Percentiles rank a stretch among this genome's conserved stretches.
These are phyloP conservation scores for Claviceps purpurea DNA, from an alignment of 2,329 filamentous ascomycete genomes.

Conservation along the genomic window DNA sequence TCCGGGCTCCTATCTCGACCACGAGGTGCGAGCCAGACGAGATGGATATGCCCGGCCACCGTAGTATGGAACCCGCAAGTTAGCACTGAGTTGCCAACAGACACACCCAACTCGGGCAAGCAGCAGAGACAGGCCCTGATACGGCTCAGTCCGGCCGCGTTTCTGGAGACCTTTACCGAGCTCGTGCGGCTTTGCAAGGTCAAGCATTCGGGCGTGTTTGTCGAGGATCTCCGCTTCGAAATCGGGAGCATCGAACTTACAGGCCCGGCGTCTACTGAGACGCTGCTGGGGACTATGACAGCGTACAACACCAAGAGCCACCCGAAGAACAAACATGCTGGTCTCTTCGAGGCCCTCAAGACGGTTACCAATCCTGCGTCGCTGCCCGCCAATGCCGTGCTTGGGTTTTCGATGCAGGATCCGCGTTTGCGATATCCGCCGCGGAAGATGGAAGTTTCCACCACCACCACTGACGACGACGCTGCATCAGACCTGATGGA, in stretches of 20 bases:
- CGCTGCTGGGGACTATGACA: conserved; percentile 55
- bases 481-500: conserved; percentile 36
- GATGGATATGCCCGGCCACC: conserved; percentile 57
- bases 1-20: conserved; percentile 38
- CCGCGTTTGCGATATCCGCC: conserved; percentile 71
- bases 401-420: conserved; percentile 64
- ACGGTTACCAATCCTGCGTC: conserved; percentile 55
- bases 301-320: conserved; percentile 26
- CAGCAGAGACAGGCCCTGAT: conserved; percentile 43
- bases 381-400: conserved; percentile 54
- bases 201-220: conserved; percentile 45
- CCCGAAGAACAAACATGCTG: conserved; percentile 25
- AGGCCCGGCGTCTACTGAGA: conserved; percentile 64
- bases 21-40: conserved; percentile 30
- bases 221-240: conserved; percentile 59
- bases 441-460: conserved; percentile 32
- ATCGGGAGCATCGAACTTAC: conserved; percentile 45
- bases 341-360: conserved; percentile 36
- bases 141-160: conserved; percentile 71
- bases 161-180: conserved; percentile 54
- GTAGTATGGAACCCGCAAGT: conserved; percentile 57
- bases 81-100: conserved; percentile 11
- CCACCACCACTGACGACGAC: conserved; percentile 7
- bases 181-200: conserved; percentile 43
- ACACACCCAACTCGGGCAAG: conserved; percentile 13